Base-by-base conservation (phyloP, 225 moss, liverwort and hornwort species). In the Straminergon stramineum region DNA sequence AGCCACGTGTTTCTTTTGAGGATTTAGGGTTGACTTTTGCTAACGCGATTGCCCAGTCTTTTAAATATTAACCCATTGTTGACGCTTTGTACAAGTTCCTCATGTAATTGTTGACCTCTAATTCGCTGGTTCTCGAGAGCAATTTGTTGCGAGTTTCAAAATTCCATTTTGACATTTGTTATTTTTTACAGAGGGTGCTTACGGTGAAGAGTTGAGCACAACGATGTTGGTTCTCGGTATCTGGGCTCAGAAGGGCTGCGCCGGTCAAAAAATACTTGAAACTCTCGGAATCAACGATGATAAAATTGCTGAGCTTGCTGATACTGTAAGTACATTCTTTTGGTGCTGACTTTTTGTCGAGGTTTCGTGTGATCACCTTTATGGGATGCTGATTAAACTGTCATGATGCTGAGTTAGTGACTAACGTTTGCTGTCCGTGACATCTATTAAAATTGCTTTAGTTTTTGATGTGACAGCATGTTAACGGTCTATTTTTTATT, bases 171-270 rank as follows among this genome's bases (percentile, higher is more conserved):
- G 75, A 85, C 43, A 56, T 82, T 55, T 86, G 77, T 34, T 81
- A 19, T 79, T 30, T 88, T 56, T 69, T 75, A n/a, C 93, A 87
- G 89, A 96, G 94, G 96, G 94, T 71, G 87, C 88, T 60, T 86
- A 91, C 37, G 94, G 92, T 67, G 90, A 92, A 71, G 98, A 99
- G 88, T 90, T 99, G 84, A 99, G 96, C 75, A 93, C 99, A 56
- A 95, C 96, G 15, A 96, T 95, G 90, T 88, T 99, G 92, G 74
- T 99, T 39, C 93, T 99, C 76, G 97, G 99, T 87, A 96, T 99
- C 68, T 99, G 97, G 99, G 94, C 95, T 41, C 97, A 99, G 85
- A 96, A 96, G 87, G 97, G 97, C 64, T 92, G 92, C 71, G 97
- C 96, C 16, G 99, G 99, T 64, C 97, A 97, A 82, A 95, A 93